Evolutionary conservation across 1,284 basidiomycete genomes (phyloP), one percentile per base, ranked within the genome.

Genomic region (Marasmius sp.): DNA sequence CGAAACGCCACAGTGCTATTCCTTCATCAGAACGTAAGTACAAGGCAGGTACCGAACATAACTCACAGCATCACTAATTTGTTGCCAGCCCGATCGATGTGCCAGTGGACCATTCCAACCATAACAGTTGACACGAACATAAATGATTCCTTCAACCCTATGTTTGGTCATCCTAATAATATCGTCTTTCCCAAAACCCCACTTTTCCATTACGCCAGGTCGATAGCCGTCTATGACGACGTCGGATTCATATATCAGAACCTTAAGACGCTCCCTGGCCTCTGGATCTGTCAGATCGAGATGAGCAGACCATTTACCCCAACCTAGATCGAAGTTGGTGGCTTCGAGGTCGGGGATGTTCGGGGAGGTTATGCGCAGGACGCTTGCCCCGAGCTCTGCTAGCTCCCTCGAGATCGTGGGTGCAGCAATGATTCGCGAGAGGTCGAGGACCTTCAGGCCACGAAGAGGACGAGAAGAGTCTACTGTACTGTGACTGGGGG

Each of bases 161-260:
- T 62, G 65, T 45, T 65, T 61, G 45, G 69, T 66, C 56, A 71
- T 61, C 11, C 59, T 65, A 33, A 71, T n/a, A 22, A 73, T 63
- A 41, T 69, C 70, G 2, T 72, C 69, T 56, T 68, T 69, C 3
- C 67, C 73, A 59, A 72, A 74, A n/a, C 71, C 71, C 62, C 68
- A 70, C 41, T 69, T 71, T 55, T 67, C 58, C 64, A 72, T 66
- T 1, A 68, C 70, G n/a, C 69, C 68, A 14, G 71, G 71, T 3
- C 72, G 65, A 58, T 72, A 74, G 36, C 72, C 72, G 60, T 72
- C 70, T 38, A 73, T 64, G 10, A 74, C 67, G 1, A 73, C 67
- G 58, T 74, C 71, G 16, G 63, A 61, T 16, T 72, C 72, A 55
- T 65, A 57, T 27, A 72, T 67, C 36, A 72, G 60, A 12, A 57